A percentile compares a stretch with the other conserved stretches of the same genome.
phyloP scores from a whole-genome alignment of 2,329 filamentous ascomycete species.

The Phialophora chinensis region DNA sequence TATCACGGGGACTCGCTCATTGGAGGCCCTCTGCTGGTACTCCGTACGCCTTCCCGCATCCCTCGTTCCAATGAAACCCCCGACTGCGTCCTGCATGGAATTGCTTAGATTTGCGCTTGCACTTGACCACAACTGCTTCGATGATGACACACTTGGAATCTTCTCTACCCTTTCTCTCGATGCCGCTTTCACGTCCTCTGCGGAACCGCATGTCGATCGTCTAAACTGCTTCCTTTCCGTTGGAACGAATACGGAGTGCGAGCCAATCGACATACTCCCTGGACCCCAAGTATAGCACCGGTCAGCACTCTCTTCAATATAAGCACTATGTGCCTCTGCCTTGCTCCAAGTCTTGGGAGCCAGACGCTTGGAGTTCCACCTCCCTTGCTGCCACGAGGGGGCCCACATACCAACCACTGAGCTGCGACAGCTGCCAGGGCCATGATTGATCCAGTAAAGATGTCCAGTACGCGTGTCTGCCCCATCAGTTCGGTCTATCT shows the following conservation, averaged over 20 bases:
- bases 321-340: slow-evolving; percentile 24
- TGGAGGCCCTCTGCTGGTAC: neutral
- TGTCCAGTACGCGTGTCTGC: neutral
- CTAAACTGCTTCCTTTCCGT: slow-evolving; percentile 9
- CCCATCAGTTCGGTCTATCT: neutral
- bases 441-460: slow-evolving; percentile 20
- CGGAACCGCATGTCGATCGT: slow-evolving; percentile 27
- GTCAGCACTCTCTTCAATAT: slow-evolving; percentile 27
- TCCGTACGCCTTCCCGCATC: neutral
- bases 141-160: slow-evolving; percentile 1
- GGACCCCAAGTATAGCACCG: slow-evolving; percentile 21
- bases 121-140: neutral
- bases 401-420: neutral
- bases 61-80: slow-evolving; percentile 4
- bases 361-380: neutral
- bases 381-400: slow-evolving; percentile 27
- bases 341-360: slow-evolving; percentile 5
- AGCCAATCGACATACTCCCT: neutral
- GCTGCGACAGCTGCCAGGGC: neutral
- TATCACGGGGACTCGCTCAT: neutral
- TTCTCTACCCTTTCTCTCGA: neutral
- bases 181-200: slow-evolving; percentile 10
- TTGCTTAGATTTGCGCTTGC: slow-evolving; percentile 1
- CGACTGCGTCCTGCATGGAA: neutral
- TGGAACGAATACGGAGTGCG: slow-evolving; percentile 28